Conservation (phyloP, 176 grass and related monocot genomes). For the Bonia amplexicaulis region DNA sequence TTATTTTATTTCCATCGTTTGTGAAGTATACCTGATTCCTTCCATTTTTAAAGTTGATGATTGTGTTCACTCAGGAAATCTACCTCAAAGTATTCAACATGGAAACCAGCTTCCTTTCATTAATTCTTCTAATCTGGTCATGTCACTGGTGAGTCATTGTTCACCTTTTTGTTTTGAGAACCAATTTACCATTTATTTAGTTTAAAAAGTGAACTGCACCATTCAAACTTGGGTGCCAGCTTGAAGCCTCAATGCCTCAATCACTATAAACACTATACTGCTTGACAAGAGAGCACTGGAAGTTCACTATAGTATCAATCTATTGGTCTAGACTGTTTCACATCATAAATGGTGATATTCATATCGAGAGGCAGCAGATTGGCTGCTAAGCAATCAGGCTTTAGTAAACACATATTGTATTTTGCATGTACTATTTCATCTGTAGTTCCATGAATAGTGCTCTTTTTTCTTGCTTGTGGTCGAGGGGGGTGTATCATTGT, state of each 20-base stretch:
- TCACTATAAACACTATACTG: not conserved
- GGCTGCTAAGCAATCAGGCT: not conserved
- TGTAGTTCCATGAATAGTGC: not conserved
- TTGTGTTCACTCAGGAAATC: slow-evolving; percentile 23
- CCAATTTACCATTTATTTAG: not conserved
- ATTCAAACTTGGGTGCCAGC: not conserved
- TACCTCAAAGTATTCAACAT: slow-evolving; percentile 37
- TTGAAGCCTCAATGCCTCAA: not conserved
- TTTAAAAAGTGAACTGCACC: not conserved
- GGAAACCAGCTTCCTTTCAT: slow-evolving; percentile 74
- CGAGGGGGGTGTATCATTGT: no score
- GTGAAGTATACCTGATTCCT: not conserved
- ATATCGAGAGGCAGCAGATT: not conserved
- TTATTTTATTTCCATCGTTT: not conserved
- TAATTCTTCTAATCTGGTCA: slow-evolving; percentile 90
- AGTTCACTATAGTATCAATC: not conserved
- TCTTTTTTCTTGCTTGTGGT: no score
- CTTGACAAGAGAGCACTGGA: not conserved
- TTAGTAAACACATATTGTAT: not conserved
- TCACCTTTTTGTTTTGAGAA: not conserved
- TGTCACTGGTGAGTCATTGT: slow-evolving; percentile 76
- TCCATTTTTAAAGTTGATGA: slow-evolving; percentile 11
- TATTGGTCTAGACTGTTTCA: not conserved
- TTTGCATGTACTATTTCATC: not conserved
- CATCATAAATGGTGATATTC: not conserved